phyloP scores from a whole-genome alignment of 164 flowering plant genomes.

The Chimonanthus praecox region DNA sequence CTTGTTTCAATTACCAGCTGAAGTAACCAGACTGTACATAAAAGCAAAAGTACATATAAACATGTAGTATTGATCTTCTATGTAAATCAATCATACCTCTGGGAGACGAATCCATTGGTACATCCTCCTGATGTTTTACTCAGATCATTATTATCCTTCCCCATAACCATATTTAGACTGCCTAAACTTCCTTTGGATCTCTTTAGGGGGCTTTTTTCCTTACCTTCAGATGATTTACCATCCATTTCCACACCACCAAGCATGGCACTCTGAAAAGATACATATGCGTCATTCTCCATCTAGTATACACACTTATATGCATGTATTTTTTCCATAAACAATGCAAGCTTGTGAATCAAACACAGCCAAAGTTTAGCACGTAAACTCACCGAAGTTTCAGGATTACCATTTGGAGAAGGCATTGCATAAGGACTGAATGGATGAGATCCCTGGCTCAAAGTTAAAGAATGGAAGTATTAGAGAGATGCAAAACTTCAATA shows the following conservation, averaged over 20 bases:
- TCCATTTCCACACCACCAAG: slow-evolving; percentile 58
- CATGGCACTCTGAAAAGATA: slow-evolving; percentile 44
- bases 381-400: slow-evolving; percentile 75
- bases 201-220: slow-evolving; percentile 83
- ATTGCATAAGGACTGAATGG: slow-evolving; percentile 88
- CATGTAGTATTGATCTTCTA: slow-evolving; percentile 3
- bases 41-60: neutral
- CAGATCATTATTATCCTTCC: slow-evolving; percentile 43
- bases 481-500: neutral
- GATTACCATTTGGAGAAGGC: slow-evolving; percentile 81
- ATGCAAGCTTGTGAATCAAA: neutral
- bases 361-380: neutral
- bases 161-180: slow-evolving; percentile 61
- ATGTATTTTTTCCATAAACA: neutral
- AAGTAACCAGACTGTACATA: slow-evolving; percentile 4
- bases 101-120: slow-evolving; percentile 72
- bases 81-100: slow-evolving; percentile 47
- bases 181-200: slow-evolving; percentile 81
- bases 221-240: slow-evolving; percentile 71
- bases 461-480: neutral
- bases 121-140: slow-evolving; percentile 54
- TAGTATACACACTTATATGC: neutral
- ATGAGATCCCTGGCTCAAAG: slow-evolving; percentile 65
- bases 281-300: neutral
- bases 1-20: slow-evolving; percentile 11